Conservation (phyloP, 176 grass and related monocot species). For the Stipa capillata region DNA sequence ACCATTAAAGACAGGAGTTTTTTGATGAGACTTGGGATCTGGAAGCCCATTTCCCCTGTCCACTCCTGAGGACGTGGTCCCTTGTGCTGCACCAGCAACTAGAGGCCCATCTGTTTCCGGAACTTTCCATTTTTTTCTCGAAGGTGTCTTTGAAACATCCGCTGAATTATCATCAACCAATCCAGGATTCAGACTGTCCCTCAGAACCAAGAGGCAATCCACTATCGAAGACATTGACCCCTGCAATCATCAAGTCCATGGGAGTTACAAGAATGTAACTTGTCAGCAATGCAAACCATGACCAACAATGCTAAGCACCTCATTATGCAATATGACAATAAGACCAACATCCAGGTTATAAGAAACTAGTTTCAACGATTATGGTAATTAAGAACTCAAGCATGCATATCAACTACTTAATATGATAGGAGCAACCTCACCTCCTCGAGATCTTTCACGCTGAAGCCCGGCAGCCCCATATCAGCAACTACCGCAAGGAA, state of each 20-base stretch:
- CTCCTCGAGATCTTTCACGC: conserved; percentile 67
- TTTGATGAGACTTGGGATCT: conserved; percentile 46
- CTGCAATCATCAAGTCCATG: conserved; percentile 35
- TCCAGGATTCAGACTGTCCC: conserved; percentile 43
- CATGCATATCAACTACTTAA: background rate
- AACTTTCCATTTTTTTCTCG: conserved; percentile 54
- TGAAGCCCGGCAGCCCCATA: conserved; percentile 64
- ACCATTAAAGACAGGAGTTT: conserved; percentile 55
- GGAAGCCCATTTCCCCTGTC: conserved; percentile 36
- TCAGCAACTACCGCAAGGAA: conserved; percentile 66
- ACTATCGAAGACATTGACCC: conserved; percentile 63
- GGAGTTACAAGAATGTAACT: conserved; percentile 1
- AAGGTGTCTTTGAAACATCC: conserved; percentile 19
- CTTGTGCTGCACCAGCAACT: conserved; percentile 13
- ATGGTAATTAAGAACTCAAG: background rate
- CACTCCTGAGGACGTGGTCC: conserved; percentile 26
- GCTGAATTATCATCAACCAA: conserved; percentile 22
- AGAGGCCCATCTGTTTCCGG: conserved; percentile 22
- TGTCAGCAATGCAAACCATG: background rate
- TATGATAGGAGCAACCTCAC: conserved; percentile 24
- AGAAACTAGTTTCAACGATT: background rate
- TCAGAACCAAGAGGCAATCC: conserved; percentile 74
- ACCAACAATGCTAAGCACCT: background rate
- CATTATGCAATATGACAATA: background rate
- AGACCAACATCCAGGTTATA: background rate